Evolutionary conservation across 179 eudicot genomes (phyloP).

Genomic region (Beta lomatogona): DNA sequence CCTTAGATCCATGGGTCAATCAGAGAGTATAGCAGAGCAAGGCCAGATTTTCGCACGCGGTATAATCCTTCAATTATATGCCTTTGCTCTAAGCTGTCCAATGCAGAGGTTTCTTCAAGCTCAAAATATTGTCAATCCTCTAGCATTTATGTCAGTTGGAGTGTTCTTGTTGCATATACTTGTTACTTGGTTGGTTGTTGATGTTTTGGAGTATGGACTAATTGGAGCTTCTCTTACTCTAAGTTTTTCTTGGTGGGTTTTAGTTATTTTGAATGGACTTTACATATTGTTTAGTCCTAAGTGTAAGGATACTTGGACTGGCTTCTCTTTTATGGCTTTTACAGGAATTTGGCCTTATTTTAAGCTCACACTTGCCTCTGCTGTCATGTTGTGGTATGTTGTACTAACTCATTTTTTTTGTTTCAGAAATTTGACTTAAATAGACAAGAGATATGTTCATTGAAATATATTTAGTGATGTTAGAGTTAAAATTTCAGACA

Average conservation of each 20-base stretch:
- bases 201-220: conserved; percentile 54
- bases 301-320: conserved; percentile 65
- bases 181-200: conserved; percentile 56
- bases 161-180: conserved; percentile 52
- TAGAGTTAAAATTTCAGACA: no score
- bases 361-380: conserved; percentile 66
- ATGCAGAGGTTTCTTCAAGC: conserved; percentile 69
- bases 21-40: conserved; percentile 48
- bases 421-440: no score
- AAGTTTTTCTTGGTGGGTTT: conserved; percentile 67
- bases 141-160: conserved; percentile 61
- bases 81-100: conserved; percentile 64
- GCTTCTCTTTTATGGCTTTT: conserved; percentile 46
- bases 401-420: not conserved
- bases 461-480: no score
- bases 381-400: conserved; percentile 68
- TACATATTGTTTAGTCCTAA: conserved; percentile 47
- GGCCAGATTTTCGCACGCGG: conserved; percentile 60
- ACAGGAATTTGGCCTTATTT: conserved; percentile 63
- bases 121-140: conserved; percentile 73
- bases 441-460: no score
- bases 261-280: conserved; percentile 43
- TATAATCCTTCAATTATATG: conserved; percentile 62
- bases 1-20: conserved; percentile 59
- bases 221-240: conserved; percentile 62